Base-by-base conservation (phyloP, 2,329 filamentous ascomycete genomes). In the Endocalyx cinctus region DNA sequence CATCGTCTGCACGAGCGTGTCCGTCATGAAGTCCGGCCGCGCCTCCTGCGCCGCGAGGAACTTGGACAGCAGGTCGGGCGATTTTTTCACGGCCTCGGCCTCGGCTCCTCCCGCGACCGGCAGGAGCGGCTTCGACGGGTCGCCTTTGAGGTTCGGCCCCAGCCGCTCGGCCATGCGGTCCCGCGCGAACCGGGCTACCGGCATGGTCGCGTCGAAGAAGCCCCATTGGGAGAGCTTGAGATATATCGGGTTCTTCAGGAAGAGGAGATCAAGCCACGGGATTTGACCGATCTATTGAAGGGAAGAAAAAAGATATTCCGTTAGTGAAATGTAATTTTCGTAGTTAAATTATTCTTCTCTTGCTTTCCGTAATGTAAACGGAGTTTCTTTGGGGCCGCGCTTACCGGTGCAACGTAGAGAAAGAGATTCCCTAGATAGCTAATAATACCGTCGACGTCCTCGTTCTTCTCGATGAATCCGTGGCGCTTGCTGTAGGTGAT, bases 401-500 rank as follows among this genome's bases (percentile, higher is more conserved):
- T 53, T 62, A 83, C 79, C 0, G 82, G 81, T 2, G 79, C 82
- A 8, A 83, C 79, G 42, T 87, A 88, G 44, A 77, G 72, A 46
- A 88, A 79, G 20, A 87, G 68, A 19, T 68, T 70, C 5, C 66
- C 67, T 2, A 87, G 58, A 48, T 84, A 84, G 0, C 58, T 63
- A 5, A 88, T 72, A 32, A 88, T 87, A 1, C 82, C 82, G 41
- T 86, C 82, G 10, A 89, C 77, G 42, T 89, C 85, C 51, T 80
- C 70, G 31, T 86, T 81, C 51, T 74, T 72, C 56, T 89, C 83
- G 2, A 89, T 62, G 44, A 89, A 89, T 0, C 85, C 85, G 37
- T 87, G 72, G 0, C 82, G 70, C 54, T 85, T 85, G 54, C 77
- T 79, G 60, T 85, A 88, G 0, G 83, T 87, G 49, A 88, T 74